Conservation (phyloP, 768 basidiomycete species). For the Arthromyces matolae region DNA sequence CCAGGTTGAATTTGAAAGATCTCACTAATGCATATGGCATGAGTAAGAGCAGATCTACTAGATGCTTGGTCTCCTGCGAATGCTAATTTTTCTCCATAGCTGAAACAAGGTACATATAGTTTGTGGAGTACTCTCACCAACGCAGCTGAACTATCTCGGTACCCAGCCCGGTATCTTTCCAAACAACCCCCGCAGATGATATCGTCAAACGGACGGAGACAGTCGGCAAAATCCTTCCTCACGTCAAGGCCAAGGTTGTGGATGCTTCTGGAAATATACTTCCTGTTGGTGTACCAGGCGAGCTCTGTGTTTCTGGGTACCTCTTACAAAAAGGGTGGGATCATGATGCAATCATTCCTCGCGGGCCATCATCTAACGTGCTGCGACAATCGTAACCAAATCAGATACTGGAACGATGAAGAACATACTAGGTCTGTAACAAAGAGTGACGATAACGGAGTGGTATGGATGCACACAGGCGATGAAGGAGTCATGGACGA, state of each 20-base stretch:
- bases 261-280: conserved; percentile 56
- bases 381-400: background rate
- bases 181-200: conserved; percentile 66
- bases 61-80: too few relatives aligned
- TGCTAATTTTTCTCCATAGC: conserved; percentile 42
- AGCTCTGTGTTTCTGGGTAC: conserved; percentile 73
- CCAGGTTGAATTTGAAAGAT: conserved; percentile 62
- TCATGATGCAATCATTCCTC: background rate
- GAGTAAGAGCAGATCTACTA: conserved; percentile 56
- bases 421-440: conserved; percentile 62
- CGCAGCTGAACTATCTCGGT: background rate
- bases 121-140: background rate
- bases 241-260: conserved; percentile 73
- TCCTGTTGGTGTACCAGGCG: conserved; percentile 71
- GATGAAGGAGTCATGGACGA: conserved; percentile 80
- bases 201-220: conserved; percentile 77
- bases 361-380: background rate
- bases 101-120: conserved; percentile 56
- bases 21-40: conserved; percentile 83
- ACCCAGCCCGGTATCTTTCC: conserved; percentile 79
- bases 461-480: conserved; percentile 80
- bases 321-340: conserved; percentile 75
- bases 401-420: conserved; percentile 74
- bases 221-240: conserved; percentile 72
- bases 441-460: conserved; percentile 50